phyloP scores from a whole-genome alignment of 345 rosid genomes.

The Hypericum perforatum region DNA sequence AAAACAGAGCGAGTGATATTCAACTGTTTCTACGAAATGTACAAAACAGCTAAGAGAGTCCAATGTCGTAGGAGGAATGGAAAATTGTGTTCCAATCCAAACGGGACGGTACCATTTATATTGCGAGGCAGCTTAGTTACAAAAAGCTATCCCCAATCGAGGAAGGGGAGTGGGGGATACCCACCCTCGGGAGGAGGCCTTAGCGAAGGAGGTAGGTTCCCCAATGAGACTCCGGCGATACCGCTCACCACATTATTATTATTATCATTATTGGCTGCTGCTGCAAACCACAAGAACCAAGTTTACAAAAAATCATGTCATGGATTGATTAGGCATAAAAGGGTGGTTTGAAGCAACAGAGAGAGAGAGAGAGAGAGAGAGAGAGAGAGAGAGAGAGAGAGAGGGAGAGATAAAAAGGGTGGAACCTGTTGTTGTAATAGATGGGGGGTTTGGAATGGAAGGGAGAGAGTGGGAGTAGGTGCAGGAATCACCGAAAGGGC shows the following conservation, averaged over 20 bases:
- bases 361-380: background rate
- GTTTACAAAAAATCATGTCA: no score
- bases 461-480: conserved; percentile 71
- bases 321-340: no score
- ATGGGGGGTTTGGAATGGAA: conserved; percentile 17
- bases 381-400: conserved; percentile 2
- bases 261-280: no score
- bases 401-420: conserved; percentile 3
- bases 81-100: background rate
- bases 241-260: conserved; percentile 37
- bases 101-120: background rate
- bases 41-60: background rate
- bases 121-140: background rate
- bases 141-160: conserved; percentile 63
- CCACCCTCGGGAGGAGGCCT: conserved; percentile 80
- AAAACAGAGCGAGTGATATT: no score
- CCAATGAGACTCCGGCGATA: conserved; percentile 46
- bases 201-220: conserved; percentile 77
- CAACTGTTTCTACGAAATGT: no score
- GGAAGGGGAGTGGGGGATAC: conserved; percentile 45
- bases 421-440: conserved; percentile 13
- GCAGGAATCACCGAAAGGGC: conserved; percentile 77
- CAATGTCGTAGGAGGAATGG: background rate
- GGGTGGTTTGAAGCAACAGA: no score
- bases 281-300: no score